Base-by-base conservation (phyloP, 139 green algal species). In the Astrephomene gubernaculifera region DNA sequence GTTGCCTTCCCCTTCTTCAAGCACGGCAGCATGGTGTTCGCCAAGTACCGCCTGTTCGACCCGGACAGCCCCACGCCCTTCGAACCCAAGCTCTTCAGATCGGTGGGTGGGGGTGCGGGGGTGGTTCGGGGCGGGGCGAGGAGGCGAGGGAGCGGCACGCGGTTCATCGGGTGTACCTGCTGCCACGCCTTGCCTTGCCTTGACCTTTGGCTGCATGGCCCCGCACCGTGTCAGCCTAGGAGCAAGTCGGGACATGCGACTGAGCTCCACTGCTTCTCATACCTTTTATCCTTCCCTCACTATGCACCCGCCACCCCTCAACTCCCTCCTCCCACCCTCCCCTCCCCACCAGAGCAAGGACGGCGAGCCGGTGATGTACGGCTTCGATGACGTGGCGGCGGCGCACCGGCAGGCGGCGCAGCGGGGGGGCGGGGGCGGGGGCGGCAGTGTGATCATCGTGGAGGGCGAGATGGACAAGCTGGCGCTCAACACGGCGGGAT, bases 381-480 rank as follows among this genome's bases (percentile, higher is more conserved):
- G 96, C n/a, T 89, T 96, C 49, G 94, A 98, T 76, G 93, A 98
- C 81, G 79, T 75, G 14, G 27, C 38, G 57, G 29, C 60, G 41
- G 57, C 33, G 29, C 81, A 79, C 68, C 38, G 35, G 64, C 69
- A 71, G n/a, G n/a, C n/a, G n/a, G n/a, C n/a, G n/a, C n/a, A n/a
- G n/a, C n/a, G n/a, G n/a, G n/a, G n/a, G n/a, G n/a, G n/a, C n/a
- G n/a, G n/a, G n/a, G n/a, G n/a, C n/a, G n/a, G n/a, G n/a, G 8
- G 12, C 70, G 7, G 33, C n/a, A n/a, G n/a, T n/a, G n/a, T 65
- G 25, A 69, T 60, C 64, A 39, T 98, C 60, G 96, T 98, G 61
- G 96, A 98, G 85, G 96, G 96, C 14, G 96, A 99, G 90, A 95
- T 98, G 89, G 96, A 99, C 91, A 98, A 98, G 86, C 89, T 99